Percentiles rank a stretch among this genome's conserved stretches.
Conservation (phyloP, 139 green algal species). For the Coccomyxa sp. region DNA sequence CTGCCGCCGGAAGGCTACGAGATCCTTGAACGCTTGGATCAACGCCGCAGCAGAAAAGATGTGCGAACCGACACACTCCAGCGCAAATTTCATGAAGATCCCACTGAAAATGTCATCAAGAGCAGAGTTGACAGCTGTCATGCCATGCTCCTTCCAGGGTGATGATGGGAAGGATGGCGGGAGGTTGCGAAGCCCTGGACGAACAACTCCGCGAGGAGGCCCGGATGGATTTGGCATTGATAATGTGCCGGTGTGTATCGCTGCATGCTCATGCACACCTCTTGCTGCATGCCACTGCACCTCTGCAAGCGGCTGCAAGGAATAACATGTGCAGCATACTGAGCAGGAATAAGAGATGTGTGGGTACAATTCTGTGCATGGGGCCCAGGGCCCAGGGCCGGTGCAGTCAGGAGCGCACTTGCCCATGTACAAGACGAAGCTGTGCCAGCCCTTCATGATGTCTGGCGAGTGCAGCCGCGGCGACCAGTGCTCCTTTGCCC, state of each 20-base stretch:
- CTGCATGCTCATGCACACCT: neutral
- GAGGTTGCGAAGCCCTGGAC: neutral
- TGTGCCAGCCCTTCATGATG: slow-evolving; percentile 50
- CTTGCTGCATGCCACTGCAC: neutral
- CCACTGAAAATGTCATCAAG: neutral
- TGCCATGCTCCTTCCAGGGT: neutral
- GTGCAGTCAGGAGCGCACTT: neutral
- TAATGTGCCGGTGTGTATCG: neutral
- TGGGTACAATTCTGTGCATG: too few species aligned
- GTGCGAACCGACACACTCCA: neutral
- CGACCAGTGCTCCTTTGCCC: slow-evolving; percentile 36
- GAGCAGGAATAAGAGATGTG: too few species aligned
- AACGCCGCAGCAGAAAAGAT: neutral
- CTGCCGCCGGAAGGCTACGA: slow-evolving; percentile 6
- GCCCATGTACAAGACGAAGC: slow-evolving; percentile 42
- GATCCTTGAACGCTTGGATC: neutral
- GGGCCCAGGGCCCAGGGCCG: neutral
- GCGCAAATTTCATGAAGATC: neutral
- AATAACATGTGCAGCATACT: neutral
- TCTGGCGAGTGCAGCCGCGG: slow-evolving; percentile 34
- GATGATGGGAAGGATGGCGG: neutral
- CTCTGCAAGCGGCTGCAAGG: neutral
- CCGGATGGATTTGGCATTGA: neutral
- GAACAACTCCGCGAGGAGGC: neutral
- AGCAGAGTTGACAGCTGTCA: neutral